Percentiles rank a stretch among this genome's conserved stretches.
Conservation (phyloP, 495 filamentous ascomycete species). For the Lineolata rhizophorae region DNA sequence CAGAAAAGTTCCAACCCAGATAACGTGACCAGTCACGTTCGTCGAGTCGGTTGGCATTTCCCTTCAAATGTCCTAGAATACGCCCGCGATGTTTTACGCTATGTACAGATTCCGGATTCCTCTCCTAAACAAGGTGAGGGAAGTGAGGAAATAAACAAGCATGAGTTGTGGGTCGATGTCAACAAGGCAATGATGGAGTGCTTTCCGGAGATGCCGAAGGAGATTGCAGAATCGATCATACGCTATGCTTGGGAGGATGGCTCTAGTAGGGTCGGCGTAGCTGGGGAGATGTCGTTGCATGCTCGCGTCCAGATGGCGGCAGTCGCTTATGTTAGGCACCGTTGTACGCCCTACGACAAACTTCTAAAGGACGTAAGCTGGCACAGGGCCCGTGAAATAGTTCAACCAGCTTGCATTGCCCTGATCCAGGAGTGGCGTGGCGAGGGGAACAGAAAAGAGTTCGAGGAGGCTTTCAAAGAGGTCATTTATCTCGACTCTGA, state of each 20-base stretch:
- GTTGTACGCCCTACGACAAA: slow-evolving; percentile 68
- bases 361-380: slow-evolving; percentile 42
- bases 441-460: slow-evolving; percentile 64
- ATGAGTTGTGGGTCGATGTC: slow-evolving; percentile 48
- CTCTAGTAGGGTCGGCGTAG: slow-evolving; percentile 45
- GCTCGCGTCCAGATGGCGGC: slow-evolving; percentile 66
- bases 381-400: slow-evolving; percentile 43
- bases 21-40: slow-evolving; percentile 41
- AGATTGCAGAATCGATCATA: slow-evolving; percentile 56
- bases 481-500: slow-evolving; percentile 48
- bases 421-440: slow-evolving; percentile 64
- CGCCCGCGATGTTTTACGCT: slow-evolving; percentile 26
- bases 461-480: slow-evolving; percentile 63
- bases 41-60: slow-evolving; percentile 67
- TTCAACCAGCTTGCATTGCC: slow-evolving; percentile 37
- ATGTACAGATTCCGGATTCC: slow-evolving; percentile 20
- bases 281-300: slow-evolving; percentile 38
- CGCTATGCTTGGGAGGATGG: slow-evolving; percentile 60
- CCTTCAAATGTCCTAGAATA: slow-evolving; percentile 30
- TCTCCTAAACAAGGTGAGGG: slow-evolving; percentile 20
- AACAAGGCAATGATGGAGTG: slow-evolving; percentile 54
- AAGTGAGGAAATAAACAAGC: neutral
- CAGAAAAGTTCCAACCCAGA: slow-evolving; percentile 16
- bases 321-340: slow-evolving; percentile 67
- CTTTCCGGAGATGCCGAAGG: slow-evolving; percentile 67